Conservation (phyloP, 1,284 basidiomycete genomes). For the Rhodotorula sp. region DNA sequence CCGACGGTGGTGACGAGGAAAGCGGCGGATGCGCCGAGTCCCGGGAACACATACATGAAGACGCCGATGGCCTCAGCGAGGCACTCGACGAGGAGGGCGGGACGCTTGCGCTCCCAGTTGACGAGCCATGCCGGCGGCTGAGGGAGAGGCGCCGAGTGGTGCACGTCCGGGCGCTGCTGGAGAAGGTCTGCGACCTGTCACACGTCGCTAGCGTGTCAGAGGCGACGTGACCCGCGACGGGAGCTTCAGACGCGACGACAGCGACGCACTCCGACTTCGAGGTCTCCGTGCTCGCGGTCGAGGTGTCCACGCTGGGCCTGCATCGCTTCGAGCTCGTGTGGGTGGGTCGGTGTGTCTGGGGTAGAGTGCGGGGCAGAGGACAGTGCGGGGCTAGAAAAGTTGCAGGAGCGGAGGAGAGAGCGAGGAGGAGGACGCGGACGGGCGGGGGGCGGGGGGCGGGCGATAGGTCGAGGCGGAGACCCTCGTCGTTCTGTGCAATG, state of each 20-base stretch:
- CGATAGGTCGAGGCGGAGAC: too few relatives aligned
- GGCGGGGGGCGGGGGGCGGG: too few relatives aligned
- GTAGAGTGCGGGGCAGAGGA: too few relatives aligned
- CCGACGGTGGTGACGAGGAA: slow-evolving; percentile 33
- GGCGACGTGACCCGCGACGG: background rate
- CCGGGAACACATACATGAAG: slow-evolving; percentile 35
- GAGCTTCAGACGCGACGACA: too few relatives aligned
- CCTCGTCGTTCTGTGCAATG: too few relatives aligned
- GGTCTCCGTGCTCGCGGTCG: slow-evolving; percentile 22
- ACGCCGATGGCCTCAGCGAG: slow-evolving; percentile 34
- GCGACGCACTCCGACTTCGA: slow-evolving; percentile 29
- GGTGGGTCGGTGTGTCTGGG: too few relatives aligned
- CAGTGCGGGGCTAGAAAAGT: too few relatives aligned
- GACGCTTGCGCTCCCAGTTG: slow-evolving; percentile 35
- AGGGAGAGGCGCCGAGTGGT: slow-evolving; percentile 18
- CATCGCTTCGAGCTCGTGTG: slow-evolving; percentile 3
- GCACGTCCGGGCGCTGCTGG: background rate
- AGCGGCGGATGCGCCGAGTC: slow-evolving; percentile 25
- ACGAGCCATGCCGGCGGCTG: slow-evolving; percentile 21
- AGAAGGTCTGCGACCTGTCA: slow-evolving; percentile 23
- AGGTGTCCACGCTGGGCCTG: slow-evolving; percentile 31
- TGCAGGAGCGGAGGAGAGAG: too few relatives aligned
- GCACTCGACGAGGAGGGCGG: slow-evolving; percentile 36
- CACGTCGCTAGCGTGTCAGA: too few relatives aligned
- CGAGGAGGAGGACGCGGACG: too few relatives aligned